Percentiles rank a stretch among this genome's conserved stretches.
phyloP scores from a whole-genome alignment of 73 alveolate species.

The Paramecium caudatum region DNA sequence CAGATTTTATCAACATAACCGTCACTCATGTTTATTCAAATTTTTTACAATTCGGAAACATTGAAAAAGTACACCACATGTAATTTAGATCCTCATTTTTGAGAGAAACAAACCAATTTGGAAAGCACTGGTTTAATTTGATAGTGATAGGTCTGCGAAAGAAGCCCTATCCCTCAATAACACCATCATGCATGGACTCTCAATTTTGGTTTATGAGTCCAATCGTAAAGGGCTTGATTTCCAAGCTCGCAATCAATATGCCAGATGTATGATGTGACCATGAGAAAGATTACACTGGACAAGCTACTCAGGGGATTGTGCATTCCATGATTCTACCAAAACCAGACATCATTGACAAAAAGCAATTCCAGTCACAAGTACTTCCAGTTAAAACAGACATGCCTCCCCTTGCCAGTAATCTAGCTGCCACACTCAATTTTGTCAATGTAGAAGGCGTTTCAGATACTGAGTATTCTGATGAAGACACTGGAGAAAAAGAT shows the following conservation, averaged over 20 bases:
- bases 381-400: constrained; percentile 1
- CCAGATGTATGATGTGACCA: background rate
- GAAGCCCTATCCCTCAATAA: background rate
- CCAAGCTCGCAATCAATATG: constrained; percentile 51
- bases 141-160: background rate
- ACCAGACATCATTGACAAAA: background rate
- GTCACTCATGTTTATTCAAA: constrained; percentile 24
- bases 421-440: background rate
- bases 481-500: background rate
- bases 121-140: constrained; percentile 58
- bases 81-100: constrained; percentile 27
- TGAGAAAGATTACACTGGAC: constrained; percentile 25
- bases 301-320: background rate
- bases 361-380: background rate
- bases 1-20: constrained; percentile 54
- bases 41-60: background rate
- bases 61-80: constrained; percentile 1
- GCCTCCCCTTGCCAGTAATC: constrained; percentile 7
- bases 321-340: background rate
- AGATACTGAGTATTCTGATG: background rate
- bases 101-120: constrained; percentile 66
- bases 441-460: background rate
- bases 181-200: constrained; percentile 54
- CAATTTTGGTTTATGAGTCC: constrained; percentile 53
- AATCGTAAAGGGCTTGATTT: constrained; percentile 46